These are phyloP conservation scores for Royoungia palumana DNA, from an alignment of 768 basidiomycete species.

Conservation along the genomic window DNA sequence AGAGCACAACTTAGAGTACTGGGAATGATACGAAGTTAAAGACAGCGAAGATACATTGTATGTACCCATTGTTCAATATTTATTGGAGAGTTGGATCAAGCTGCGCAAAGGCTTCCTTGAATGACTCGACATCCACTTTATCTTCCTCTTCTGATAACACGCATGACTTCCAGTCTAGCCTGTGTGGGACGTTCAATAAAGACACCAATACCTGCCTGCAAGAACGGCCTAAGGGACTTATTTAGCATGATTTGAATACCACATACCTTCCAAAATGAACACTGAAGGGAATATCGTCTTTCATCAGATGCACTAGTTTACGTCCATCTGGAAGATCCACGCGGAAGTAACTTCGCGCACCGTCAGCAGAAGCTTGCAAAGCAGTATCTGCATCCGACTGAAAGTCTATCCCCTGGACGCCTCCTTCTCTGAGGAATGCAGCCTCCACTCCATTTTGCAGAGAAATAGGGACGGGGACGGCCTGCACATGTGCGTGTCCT, in stretches of 20 bases:
- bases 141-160: conserved; percentile 82
- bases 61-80: conserved; percentile 1
- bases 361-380: conserved; percentile 45
- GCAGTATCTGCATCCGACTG: conserved; percentile 67
- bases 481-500: conserved; percentile 93
- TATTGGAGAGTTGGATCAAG: conserved; percentile 54
- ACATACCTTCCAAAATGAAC: conserved; percentile 90
- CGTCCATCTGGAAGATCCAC: conserved; percentile 86
- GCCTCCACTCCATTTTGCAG: conserved; percentile 62
- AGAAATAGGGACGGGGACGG: conserved; percentile 68
- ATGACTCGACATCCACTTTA: conserved; percentile 73
- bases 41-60: background rate
- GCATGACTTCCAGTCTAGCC: conserved; percentile 93
- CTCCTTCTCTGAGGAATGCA: conserved; percentile 71
- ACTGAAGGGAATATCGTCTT: conserved; percentile 73
- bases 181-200: conserved; percentile 70
- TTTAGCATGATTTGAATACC: background rate
- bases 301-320: conserved; percentile 83
- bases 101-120: conserved; percentile 78
- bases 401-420: conserved; percentile 65
- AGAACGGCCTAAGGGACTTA: conserved; percentile 1
- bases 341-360: conserved; percentile 76
- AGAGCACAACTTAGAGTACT: background rate
- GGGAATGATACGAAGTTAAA: background rate
- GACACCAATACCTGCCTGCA: conserved; percentile 76